phyloP scores from a whole-genome alignment of 2,329 filamentous ascomycete genomes.

The Neodidymelliopsis sp. region DNA sequence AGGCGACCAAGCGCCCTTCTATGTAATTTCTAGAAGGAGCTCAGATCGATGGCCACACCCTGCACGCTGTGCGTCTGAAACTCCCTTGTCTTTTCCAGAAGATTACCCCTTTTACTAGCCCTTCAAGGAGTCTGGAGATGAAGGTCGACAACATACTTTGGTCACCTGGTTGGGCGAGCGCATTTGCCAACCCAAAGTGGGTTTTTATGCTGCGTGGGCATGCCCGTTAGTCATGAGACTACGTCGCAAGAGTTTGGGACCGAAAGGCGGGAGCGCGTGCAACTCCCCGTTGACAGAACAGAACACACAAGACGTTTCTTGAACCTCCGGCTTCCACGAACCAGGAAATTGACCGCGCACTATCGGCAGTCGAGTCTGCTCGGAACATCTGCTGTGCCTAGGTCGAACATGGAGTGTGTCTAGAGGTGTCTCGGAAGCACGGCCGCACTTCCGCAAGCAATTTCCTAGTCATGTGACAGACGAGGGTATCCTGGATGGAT shows the following conservation, averaged over 20 bases:
- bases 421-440: slow-evolving; percentile 12
- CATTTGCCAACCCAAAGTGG: slow-evolving; percentile 9
- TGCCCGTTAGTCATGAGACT: slow-evolving; percentile 9
- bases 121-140: slow-evolving; percentile 27
- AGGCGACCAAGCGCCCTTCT: slow-evolving; percentile 43
- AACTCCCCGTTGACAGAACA: slow-evolving; percentile 26
- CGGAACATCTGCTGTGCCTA: slow-evolving; percentile 1
- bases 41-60: slow-evolving; percentile 29
- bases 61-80: slow-evolving; percentile 34
- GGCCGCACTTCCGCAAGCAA: slow-evolving; percentile 8
- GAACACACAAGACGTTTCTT: slow-evolving; percentile 24
- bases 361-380: slow-evolving; percentile 8
- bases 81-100: slow-evolving; percentile 49
- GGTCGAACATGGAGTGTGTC: slow-evolving; percentile 13
- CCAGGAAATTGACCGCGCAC: slow-evolving; percentile 8
- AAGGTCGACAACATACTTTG: slow-evolving; percentile 21
- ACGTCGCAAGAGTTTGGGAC: slow-evolving; percentile 16
- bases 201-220: slow-evolving; percentile 4
- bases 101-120: slow-evolving; percentile 44
- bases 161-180: slow-evolving; percentile 25
- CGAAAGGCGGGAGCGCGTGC: slow-evolving; percentile 28
- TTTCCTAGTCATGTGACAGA: slow-evolving; percentile 11
- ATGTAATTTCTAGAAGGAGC: slow-evolving; percentile 47
- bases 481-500: slow-evolving; percentile 5
- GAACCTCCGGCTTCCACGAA: neutral